phyloP scores from a whole-genome alignment of 2,329 filamentous ascomycete species.

The Chrysoporthe deuterocubensis region DNA sequence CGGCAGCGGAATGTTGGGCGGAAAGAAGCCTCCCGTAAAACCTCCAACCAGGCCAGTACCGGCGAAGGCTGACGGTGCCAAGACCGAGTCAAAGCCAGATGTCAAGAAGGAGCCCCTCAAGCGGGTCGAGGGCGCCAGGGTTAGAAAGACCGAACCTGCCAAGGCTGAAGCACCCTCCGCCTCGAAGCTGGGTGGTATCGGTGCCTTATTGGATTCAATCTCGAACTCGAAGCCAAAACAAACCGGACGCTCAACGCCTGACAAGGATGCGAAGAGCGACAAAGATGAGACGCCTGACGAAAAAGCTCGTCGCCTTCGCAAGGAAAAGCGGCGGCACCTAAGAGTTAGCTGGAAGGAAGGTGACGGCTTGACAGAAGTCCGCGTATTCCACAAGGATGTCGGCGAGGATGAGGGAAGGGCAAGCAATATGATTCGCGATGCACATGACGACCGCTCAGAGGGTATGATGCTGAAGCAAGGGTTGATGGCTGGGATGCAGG shows the following conservation, averaged over 20 bases:
- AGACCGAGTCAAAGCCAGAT: slow-evolving; percentile 31
- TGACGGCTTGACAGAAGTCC: slow-evolving; percentile 66
- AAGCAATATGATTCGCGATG: slow-evolving; percentile 71
- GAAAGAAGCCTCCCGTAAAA: slow-evolving; percentile 35
- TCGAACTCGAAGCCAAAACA: slow-evolving; percentile 48
- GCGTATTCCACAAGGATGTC: slow-evolving; percentile 73
- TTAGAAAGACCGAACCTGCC: slow-evolving; percentile 37
- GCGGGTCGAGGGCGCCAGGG: slow-evolving; percentile 28
- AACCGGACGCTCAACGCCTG: slow-evolving; percentile 27
- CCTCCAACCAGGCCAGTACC: slow-evolving; percentile 37
- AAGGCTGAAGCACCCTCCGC: slow-evolving; percentile 38
- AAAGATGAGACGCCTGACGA: slow-evolving; percentile 67
- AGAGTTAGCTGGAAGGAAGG: slow-evolving; percentile 74
- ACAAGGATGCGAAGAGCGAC: slow-evolving; percentile 27
- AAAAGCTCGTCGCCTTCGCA: slow-evolving; percentile 68
- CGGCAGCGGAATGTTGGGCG: slow-evolving; percentile 26
- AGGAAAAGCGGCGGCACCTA: slow-evolving; percentile 71
- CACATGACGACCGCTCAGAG: slow-evolving; percentile 73
- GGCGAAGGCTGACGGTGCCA: slow-evolving; percentile 37
- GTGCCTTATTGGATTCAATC: slow-evolving; percentile 56
- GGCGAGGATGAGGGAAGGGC: slow-evolving; percentile 71
- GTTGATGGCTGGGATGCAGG: slow-evolving; percentile 39
- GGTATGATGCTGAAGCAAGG: slow-evolving; percentile 69
- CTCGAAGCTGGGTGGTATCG: slow-evolving; percentile 43
- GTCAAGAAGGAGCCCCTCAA: slow-evolving; percentile 43